Percentiles rank a stretch among this genome's conserved stretches.
Evolutionary conservation across 805 yeast species (phyloP).

Genomic region (Hemisphaericaspora nanyangensis): DNA sequence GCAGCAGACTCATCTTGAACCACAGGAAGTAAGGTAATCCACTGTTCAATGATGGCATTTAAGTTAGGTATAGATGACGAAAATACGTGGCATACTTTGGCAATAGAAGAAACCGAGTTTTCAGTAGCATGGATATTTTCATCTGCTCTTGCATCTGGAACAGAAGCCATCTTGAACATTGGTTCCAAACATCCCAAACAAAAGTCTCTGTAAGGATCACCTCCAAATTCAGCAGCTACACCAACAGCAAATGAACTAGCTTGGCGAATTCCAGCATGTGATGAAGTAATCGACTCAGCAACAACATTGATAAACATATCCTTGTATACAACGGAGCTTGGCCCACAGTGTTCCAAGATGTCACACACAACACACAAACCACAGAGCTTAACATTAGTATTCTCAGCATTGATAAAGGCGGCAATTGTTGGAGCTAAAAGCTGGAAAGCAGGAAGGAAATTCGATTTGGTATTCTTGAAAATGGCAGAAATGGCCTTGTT

Average conservation of each 20-base stretch:
- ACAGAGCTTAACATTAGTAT: slow-evolving; percentile 65
- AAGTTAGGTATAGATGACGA: slow-evolving; percentile 58
- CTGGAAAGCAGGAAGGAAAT: slow-evolving; percentile 65
- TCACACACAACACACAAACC: slow-evolving; percentile 81
- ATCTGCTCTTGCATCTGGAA: slow-evolving; percentile 81
- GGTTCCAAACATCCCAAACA: slow-evolving; percentile 70
- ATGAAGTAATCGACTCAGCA: slow-evolving; percentile 61
- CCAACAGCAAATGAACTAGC: slow-evolving; percentile 85
- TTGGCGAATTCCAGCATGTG: slow-evolving; percentile 76
- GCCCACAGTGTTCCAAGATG: slow-evolving; percentile 74
- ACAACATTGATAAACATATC: slow-evolving; percentile 62
- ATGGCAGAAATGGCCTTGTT: slow-evolving; percentile 69
- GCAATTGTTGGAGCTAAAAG: slow-evolving; percentile 59
- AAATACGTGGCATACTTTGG: slow-evolving; percentile 70
- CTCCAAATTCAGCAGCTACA: slow-evolving; percentile 79
- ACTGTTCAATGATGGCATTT: slow-evolving; percentile 60
- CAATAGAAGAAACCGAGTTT: slow-evolving; percentile 75
- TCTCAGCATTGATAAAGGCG: slow-evolving; percentile 59
- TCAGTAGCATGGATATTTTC: slow-evolving; percentile 87
- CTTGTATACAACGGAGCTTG: slow-evolving; percentile 58
- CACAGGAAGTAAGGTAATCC: slow-evolving; percentile 83
- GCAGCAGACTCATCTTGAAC: slow-evolving; percentile 87
- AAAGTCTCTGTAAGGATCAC: slow-evolving; percentile 53
- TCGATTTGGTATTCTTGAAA: slow-evolving; percentile 57
- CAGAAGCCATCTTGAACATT: slow-evolving; percentile 64